These are phyloP conservation scores for Cladophialophora bantiana DNA, from an alignment of 2,329 filamentous ascomycete species.

Conservation along the genomic window DNA sequence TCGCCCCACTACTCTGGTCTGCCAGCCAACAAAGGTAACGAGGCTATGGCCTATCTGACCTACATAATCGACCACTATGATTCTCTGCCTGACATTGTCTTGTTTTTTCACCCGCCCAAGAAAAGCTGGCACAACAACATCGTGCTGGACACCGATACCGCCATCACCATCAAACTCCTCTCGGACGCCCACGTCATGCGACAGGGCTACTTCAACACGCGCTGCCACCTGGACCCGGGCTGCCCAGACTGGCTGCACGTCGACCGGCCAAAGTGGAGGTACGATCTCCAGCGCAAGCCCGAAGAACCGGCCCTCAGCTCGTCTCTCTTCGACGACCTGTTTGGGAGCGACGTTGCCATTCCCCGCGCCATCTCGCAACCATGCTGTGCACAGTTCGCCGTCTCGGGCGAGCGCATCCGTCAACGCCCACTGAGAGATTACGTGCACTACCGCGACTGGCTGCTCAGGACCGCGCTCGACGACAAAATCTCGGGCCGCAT, in stretches of 20 bases:
- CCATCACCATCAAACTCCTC: conserved; percentile 58
- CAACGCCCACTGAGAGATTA: conserved; percentile 62
- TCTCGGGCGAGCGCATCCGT: conserved; percentile 65
- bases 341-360: conserved; percentile 44
- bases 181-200: conserved; percentile 59
- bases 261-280: conserved; percentile 48
- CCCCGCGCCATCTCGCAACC: conserved; percentile 63
- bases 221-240: conserved; percentile 65
- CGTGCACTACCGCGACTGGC: conserved; percentile 66
- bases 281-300: conserved; percentile 51
- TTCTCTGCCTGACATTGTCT: conserved; percentile 63
- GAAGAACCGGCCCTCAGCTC: conserved; percentile 55
- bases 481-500: conserved; percentile 65
- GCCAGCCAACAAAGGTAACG: conserved; percentile 65
- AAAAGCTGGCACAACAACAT: conserved; percentile 67
- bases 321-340: conserved; percentile 55
- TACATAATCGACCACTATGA: conserved; percentile 70
- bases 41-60: conserved; percentile 68
- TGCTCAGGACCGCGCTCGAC: conserved; percentile 62
- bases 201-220: conserved; percentile 66
- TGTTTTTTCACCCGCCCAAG: conserved; percentile 67
- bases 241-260: conserved; percentile 65
- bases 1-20: conserved; percentile 39
- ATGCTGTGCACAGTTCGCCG: conserved; percentile 70
- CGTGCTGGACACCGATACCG: conserved; percentile 58